A percentile compares a stretch with the other conserved stretches of the same genome.
phyloP scores from a whole-genome alignment of 1,139 yeast genomes.

The Cylindricascospora bacillispora region DNA sequence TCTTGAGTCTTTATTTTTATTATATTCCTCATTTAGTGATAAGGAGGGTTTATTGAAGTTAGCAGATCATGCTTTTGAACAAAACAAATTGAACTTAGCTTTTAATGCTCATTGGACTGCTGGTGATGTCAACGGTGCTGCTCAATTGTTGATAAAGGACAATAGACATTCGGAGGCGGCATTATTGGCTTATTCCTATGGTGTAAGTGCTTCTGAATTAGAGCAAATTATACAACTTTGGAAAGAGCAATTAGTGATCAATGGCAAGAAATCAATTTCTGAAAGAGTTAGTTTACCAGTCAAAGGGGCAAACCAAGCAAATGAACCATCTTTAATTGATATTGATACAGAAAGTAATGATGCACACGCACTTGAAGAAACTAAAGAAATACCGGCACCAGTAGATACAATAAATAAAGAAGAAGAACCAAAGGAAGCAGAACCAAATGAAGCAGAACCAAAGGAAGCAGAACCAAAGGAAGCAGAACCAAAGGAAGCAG shows the following conservation, averaged over 20 bases:
- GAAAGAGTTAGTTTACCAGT: conserved; percentile 35
- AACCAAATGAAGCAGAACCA: conserved; percentile 1
- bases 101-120: conserved; percentile 86
- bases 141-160: conserved; percentile 53
- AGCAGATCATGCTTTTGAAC: conserved; percentile 50
- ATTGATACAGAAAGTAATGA: conserved; percentile 9
- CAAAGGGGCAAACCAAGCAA: conserved; percentile 17
- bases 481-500: conserved; percentile 15
- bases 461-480: conserved; percentile 3
- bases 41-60: conserved; percentile 43
- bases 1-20: conserved; percentile 63
- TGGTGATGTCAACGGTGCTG: conserved; percentile 55
- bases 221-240: conserved; percentile 44
- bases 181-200: conserved; percentile 64
- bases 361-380: conserved; percentile 6
- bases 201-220: conserved; percentile 35
- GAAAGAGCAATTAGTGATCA: conserved; percentile 43
- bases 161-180: conserved; percentile 80
- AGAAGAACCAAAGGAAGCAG: conserved; percentile 15
- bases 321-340: conserved; percentile 28
- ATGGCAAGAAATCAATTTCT: conserved; percentile 47
- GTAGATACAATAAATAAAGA: conserved; percentile 9
- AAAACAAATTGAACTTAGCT: conserved; percentile 80
- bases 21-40: conserved; percentile 75
- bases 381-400: conserved; percentile 10